Base-by-base conservation (phyloP, 768 basidiomycete genomes). In the Auriscalpium orientale region DNA sequence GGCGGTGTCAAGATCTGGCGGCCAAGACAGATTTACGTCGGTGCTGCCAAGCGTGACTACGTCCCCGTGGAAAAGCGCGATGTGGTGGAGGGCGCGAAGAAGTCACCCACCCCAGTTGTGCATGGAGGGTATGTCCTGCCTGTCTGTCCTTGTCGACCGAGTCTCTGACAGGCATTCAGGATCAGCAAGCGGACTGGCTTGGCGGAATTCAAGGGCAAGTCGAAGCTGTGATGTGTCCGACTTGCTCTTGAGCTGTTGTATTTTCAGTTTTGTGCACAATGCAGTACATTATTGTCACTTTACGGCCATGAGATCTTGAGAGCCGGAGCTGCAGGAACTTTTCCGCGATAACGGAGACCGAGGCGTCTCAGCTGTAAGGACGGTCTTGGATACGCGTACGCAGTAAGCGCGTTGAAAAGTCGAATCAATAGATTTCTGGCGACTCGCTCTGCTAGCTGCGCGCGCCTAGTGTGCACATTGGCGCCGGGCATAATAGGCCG, bases 1-100 rank as follows among this genome's bases (percentile, higher is more conserved):
- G 88, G 84, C 20, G 91, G 91, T 50, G 91, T 95, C 58, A 95
- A 94, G 72, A 95, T 95, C 62, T 95, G 94, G 91, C 79, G 90
- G 46, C 91, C 89, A 37, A 77, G 87, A 64, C 90, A 91, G 78
- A 80, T 95, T 51, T 95, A 89, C 64, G 80, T 91, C 15, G 93
- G 93, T 5, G 71, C 81, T 7, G 72, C 77, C 15, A 85, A 84
- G 68, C 82, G 93, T 45, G 82, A 87, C 54, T 95, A 88, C 69
- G 80, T 89, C 37, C 76, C 81, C 18, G 68, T 91, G 15, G 79
- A 80, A 1, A 71, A 83, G 50, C 82, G 92, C 37, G 70, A 69
- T 12, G 70, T 74, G 11, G 80, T 83, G 21, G 76, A 80, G 55
- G 85, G 81, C 5, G 64, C 65, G 28, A 78, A 73, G 67, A 76